Percentiles rank a stretch among this genome's conserved stretches.
phyloP scores from a whole-genome alignment of 306 rosid genomes.

The Quercus berberidifolia region DNA sequence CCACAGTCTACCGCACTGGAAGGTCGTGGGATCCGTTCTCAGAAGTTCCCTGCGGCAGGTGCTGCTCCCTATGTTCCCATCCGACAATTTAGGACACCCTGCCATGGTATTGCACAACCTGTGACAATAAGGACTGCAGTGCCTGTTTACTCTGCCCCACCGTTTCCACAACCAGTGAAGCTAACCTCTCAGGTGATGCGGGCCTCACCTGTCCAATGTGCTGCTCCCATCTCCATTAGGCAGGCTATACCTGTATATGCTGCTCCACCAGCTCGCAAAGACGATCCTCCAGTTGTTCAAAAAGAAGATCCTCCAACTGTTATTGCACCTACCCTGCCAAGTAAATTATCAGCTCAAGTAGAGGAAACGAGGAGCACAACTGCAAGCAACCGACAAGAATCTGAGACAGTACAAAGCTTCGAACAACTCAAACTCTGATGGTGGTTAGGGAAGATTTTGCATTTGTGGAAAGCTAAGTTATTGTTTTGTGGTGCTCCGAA shows the following conservation, averaged over 20 bases:
- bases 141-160: slow-evolving; percentile 91
- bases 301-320: slow-evolving; percentile 31
- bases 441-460: slow-evolving; percentile 19
- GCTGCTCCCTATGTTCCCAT: slow-evolving; percentile 87
- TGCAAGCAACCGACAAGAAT: slow-evolving; percentile 32
- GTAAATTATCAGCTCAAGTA: slow-evolving; percentile 33
- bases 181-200: slow-evolving; percentile 44
- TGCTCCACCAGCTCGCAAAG: slow-evolving; percentile 60
- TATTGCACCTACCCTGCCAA: slow-evolving; percentile 21
- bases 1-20: slow-evolving; percentile 39
- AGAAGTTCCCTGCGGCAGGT: slow-evolving; percentile 71
- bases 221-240: slow-evolving; percentile 75
- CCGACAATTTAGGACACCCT: slow-evolving; percentile 70
- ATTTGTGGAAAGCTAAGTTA: slow-evolving; percentile 39
- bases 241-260: slow-evolving; percentile 77
- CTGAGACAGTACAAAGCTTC: slow-evolving; percentile 49
- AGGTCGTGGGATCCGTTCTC: slow-evolving; percentile 49
- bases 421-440: slow-evolving; percentile 70
- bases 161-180: slow-evolving; percentile 57
- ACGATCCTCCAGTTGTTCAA: slow-evolving; percentile 32
- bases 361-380: slow-evolving; percentile 33
- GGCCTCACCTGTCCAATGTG: slow-evolving; percentile 50
- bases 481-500: slow-evolving; percentile 53
- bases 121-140: slow-evolving; percentile 79
- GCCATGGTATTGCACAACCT: slow-evolving; percentile 86